These are phyloP conservation scores for Blastobotrys americana DNA, from an alignment of 805 yeast species.

Conservation along the genomic window DNA sequence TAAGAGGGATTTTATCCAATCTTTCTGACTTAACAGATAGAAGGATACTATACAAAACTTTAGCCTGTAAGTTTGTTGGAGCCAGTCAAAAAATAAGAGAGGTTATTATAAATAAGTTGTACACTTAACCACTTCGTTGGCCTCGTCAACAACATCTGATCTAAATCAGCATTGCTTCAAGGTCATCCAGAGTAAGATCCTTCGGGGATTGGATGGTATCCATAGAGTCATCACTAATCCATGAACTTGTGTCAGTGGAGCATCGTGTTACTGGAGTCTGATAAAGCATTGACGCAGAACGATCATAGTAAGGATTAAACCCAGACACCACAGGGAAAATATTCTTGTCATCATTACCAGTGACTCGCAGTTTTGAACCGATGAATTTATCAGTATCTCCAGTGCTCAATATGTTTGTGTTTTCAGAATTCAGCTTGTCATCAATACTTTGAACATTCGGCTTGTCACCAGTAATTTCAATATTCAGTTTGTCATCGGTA, in stretches of 20 bases:
- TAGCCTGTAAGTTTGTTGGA: too few relatives aligned
- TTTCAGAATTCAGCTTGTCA: background rate
- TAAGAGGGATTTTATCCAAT: too few relatives aligned
- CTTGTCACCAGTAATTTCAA: background rate
- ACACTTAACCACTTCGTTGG: too few relatives aligned
- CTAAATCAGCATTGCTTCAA: constrained; percentile 24
- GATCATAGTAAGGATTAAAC: constrained; percentile 26
- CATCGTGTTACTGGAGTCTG: constrained; percentile 11
- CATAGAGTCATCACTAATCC: constrained; percentile 12
- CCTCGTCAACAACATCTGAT: too few relatives aligned
- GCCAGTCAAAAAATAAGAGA: too few relatives aligned
- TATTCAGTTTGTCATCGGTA: background rate
- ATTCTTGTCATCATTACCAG: background rate
- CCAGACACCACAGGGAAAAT: constrained; percentile 1
- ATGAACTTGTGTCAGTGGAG: constrained; percentile 10
- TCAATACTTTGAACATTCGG: constrained; percentile 2
- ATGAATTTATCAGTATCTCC: too few relatives aligned
- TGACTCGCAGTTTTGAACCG: constrained; percentile 1
- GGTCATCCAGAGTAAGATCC: constrained; percentile 22
- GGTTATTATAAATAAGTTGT: too few relatives aligned
- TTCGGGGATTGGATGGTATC: constrained; percentile 24
- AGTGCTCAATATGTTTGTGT: background rate
- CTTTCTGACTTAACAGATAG: too few relatives aligned
- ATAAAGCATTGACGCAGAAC: constrained; percentile 15
- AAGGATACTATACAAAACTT: too few relatives aligned